Conservation (phyloP, 2,329 filamentous ascomycete species). For the Fragosphaeria purpurea region DNA sequence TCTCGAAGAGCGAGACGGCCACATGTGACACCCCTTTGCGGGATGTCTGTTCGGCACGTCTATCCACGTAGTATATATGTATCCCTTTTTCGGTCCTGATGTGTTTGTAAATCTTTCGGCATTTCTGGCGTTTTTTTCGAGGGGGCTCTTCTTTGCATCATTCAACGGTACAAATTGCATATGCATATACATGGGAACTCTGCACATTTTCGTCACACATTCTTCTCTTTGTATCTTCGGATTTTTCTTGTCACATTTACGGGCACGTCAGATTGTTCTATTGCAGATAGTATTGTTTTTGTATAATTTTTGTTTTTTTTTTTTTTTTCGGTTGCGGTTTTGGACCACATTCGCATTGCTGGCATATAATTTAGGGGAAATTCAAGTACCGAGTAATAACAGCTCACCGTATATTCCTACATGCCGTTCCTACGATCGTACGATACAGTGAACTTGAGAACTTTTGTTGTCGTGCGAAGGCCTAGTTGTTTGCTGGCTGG, state of each 20-base stretch:
- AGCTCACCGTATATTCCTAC: too few species aligned
- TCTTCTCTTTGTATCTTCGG: too few species aligned
- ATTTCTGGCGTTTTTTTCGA: not conserved
- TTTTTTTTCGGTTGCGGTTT: not conserved
- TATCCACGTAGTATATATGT: too few species aligned
- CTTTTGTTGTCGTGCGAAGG: too few species aligned
- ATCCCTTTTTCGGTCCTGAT: too few species aligned
- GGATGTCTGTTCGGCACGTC: too few species aligned
- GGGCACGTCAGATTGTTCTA: not conserved
- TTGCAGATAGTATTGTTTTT: not conserved
- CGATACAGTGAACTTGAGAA: too few species aligned
- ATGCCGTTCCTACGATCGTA: too few species aligned
- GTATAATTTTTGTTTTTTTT: not conserved
- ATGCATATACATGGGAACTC: not conserved
- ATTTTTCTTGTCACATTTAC: not conserved
- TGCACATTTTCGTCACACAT: not conserved
- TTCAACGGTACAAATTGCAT: not conserved
- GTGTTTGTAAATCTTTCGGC: too few species aligned
- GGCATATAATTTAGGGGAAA: too few species aligned
- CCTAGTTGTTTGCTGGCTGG: too few species aligned
- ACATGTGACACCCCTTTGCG: not conserved
- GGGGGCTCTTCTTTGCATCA: not conserved
- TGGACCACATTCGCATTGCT: not conserved
- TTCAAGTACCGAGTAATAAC: too few species aligned
- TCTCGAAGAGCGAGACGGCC: constrained; percentile 41